A percentile compares a stretch with the other conserved stretches of the same genome.
These are phyloP conservation scores for Gossypium stocksii DNA, from an alignment of 345 rosid species.

Conservation along the genomic window DNA sequence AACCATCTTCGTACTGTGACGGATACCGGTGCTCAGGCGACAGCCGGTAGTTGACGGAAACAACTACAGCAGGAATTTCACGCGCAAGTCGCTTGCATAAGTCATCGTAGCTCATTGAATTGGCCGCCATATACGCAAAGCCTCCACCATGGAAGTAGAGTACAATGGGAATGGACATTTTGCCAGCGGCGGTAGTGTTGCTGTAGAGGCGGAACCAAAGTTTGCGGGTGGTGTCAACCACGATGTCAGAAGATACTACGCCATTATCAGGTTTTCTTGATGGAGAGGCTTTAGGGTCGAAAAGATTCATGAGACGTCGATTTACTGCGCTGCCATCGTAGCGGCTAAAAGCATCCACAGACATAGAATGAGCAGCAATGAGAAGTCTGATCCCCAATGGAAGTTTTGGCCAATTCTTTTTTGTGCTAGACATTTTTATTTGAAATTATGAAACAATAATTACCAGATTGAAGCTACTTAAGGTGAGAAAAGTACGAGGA, in stretches of 20 bases:
- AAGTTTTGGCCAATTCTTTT: background rate
- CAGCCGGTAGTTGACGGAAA: slow-evolving; percentile 35
- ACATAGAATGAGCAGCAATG: background rate
- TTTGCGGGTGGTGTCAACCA: slow-evolving; percentile 18
- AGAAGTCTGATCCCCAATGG: slow-evolving; percentile 13
- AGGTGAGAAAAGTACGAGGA: background rate
- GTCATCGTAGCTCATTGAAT: slow-evolving; percentile 15
- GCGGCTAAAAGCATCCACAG: slow-evolving; percentile 12
- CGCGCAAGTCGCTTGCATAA: slow-evolving; percentile 26
- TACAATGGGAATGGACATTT: slow-evolving; percentile 19
- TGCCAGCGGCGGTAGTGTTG: background rate
- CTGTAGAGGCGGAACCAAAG: slow-evolving; percentile 30
- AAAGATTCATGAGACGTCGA: slow-evolving; percentile 10
- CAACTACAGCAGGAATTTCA: slow-evolving; percentile 18
- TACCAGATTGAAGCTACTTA: background rate
- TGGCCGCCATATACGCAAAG: slow-evolving; percentile 22
- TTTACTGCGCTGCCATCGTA: background rate
- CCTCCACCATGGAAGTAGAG: slow-evolving; percentile 41
- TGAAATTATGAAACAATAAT: background rate
- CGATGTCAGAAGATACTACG: slow-evolving; percentile 14
- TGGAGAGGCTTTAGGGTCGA: slow-evolving; percentile 19
- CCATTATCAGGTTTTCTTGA: slow-evolving; percentile 7
- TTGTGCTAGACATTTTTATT: background rate
- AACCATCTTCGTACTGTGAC: slow-evolving; percentile 31
- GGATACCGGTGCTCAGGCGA: slow-evolving; percentile 38